Base-by-base conservation (phyloP, 1,284 basidiomycete genomes). In the Megacollybia platyphylla region DNA sequence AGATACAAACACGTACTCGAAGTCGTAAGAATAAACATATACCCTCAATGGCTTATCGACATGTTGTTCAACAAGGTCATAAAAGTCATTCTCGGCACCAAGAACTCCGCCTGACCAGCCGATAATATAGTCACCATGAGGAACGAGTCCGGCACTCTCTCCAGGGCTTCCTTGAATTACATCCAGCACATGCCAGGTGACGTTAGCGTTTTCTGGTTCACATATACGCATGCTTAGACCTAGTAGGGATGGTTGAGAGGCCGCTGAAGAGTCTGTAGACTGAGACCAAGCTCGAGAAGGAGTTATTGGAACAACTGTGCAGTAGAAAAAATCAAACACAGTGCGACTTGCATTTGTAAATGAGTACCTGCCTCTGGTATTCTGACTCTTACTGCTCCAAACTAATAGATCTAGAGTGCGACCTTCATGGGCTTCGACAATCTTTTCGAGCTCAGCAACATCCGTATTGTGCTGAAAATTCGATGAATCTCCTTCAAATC, bases 1-100 rank as follows among this genome's bases (percentile, higher is more conserved):
- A 44, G 38, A 7, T 41, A 24, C 5, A 31, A 6, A 37, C 9
- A 71, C 88, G 49, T 60, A 92, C 89, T 98, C 92, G 54, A 97
- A 94, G 62, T 97, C 94, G 51, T 90, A 83, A 36, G 92, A 97
- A 63, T 97, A 97, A 5, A 97, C 93, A 57, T 94, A 97, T 20
- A 97, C 81, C 34, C 90, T 71, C 31, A 97, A 62, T 5, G 93
- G 88, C 59, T 90, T 92, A 54, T 97, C 93, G 42, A 88, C 75
- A 61, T 97, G 91, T 86, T 93, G 77, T 67, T 97, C 96, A 26
- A 98, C 89, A 2, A 98, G 69, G 49, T 96, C 89, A 61, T 97
- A 97, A 55, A 98, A 97, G 57, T 97, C 93, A 48, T 85, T 85
- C 61, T 98, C 94, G n/a, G 87, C 80, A 49, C 82, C 75, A 39